phyloP scores from a whole-genome alignment of 192 early-diverging fungal species.

The Coemansia sp. region DNA sequence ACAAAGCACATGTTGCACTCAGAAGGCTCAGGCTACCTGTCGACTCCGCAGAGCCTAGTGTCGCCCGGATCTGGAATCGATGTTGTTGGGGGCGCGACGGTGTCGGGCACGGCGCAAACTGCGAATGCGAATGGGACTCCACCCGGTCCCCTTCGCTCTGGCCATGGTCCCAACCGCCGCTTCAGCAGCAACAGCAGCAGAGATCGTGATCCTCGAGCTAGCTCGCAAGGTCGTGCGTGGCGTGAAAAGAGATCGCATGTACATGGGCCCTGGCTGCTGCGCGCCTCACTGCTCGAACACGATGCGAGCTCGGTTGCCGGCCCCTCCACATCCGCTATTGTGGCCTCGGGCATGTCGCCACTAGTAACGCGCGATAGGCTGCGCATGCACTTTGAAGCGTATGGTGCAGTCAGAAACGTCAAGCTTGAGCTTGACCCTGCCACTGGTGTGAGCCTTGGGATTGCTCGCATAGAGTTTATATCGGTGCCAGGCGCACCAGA shows the following conservation, averaged over 20 bases:
- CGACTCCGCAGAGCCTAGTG: conserved; percentile 30
- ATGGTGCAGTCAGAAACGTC: conserved; percentile 41
- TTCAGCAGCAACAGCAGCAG: background rate
- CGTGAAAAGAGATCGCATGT: conserved; percentile 12
- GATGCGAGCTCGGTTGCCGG: conserved; percentile 30
- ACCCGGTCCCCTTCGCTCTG: background rate
- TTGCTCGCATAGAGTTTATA: conserved; percentile 49
- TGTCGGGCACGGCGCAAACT: background rate
- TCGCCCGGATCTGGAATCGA: conserved; percentile 23
- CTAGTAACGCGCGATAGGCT: conserved; percentile 48
- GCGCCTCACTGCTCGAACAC: conserved; percentile 36
- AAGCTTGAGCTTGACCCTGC: conserved; percentile 47
- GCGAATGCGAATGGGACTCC: background rate
- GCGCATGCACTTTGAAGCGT: conserved; percentile 39
- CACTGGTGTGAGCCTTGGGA: conserved; percentile 55
- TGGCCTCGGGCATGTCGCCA: conserved; percentile 45
- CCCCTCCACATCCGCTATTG: conserved; percentile 20
- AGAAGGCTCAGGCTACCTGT: conserved; percentile 12
- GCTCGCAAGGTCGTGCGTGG: conserved; percentile 27
- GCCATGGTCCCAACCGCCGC: background rate
- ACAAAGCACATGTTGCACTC: background rate
- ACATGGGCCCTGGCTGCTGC: conserved; percentile 19
- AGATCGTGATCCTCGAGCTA: conserved; percentile 29
- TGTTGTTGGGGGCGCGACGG: background rate
- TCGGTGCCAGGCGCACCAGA: conserved; percentile 25